phyloP scores from a whole-genome alignment of 2,329 filamentous ascomycete species.

The Macroventuria anomochaeta region DNA sequence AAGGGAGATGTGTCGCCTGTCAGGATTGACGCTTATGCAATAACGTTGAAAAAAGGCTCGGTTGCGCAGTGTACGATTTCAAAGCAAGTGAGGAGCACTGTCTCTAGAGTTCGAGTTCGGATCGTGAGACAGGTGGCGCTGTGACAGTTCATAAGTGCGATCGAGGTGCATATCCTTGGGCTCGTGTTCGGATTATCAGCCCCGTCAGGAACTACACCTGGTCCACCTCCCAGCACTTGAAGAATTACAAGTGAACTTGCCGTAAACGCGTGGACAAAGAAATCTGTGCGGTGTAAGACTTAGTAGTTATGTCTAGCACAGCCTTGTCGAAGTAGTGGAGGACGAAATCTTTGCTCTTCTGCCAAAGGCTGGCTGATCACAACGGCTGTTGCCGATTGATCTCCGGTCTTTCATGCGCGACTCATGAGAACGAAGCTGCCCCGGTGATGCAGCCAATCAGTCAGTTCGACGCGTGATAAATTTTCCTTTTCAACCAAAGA shows the following conservation, averaged over 20 bases:
- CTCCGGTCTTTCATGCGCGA: constrained; percentile 12
- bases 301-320: constrained; percentile 2
- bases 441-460: not conserved
- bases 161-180: constrained; percentile 20
- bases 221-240: constrained; percentile 7
- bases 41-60: constrained; percentile 46
- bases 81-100: constrained; percentile 32
- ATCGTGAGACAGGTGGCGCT: constrained; percentile 33
- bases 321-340: not conserved
- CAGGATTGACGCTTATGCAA: constrained; percentile 49
- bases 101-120: constrained; percentile 11
- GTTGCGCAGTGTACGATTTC: constrained; percentile 43
- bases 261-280: not conserved
- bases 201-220: constrained; percentile 18
- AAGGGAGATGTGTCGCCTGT: constrained; percentile 25
- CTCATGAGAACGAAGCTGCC: not conserved
- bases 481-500: not conserved
- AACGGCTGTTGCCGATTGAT: constrained; percentile 23
- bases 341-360: constrained; percentile 11
- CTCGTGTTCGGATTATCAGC: constrained; percentile 30
- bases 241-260: not conserved
- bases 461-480: not conserved
- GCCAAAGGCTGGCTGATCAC: constrained; percentile 16
- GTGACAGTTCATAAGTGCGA: constrained; percentile 20
- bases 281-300: constrained; percentile 11